Percentiles rank a stretch among this genome's conserved stretches.
These are phyloP conservation scores for Lachancea waltii DNA, from an alignment of 805 yeast genomes.

Conservation along the genomic window DNA sequence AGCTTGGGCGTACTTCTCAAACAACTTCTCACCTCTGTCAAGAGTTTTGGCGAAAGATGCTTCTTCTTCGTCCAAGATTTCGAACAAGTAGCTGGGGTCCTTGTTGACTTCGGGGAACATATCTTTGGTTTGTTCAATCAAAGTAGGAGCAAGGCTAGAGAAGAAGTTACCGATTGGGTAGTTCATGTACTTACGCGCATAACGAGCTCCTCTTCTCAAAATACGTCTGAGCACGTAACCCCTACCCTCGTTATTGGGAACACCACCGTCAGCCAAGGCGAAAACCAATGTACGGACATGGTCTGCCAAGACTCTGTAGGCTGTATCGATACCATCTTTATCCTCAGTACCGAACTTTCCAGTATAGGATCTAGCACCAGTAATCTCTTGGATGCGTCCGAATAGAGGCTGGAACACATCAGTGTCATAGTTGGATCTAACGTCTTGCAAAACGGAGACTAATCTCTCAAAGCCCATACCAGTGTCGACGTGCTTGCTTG, in stretches of 20 bases:
- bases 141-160: slow-evolving; percentile 85
- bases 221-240: slow-evolving; percentile 97
- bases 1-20: slow-evolving; percentile 83
- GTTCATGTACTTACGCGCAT: slow-evolving; percentile 91
- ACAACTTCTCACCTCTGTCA: slow-evolving; percentile 95
- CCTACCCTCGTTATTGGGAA: slow-evolving; percentile 98
- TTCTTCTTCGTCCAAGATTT: slow-evolving; percentile 94
- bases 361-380: slow-evolving; percentile 84
- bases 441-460: slow-evolving; percentile 89
- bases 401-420: slow-evolving; percentile 93
- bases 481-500: slow-evolving; percentile 94
- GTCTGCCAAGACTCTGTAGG: slow-evolving; percentile 96
- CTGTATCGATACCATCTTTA: slow-evolving; percentile 91
- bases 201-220: slow-evolving; percentile 95
- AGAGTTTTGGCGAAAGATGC: slow-evolving; percentile 89
- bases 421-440: slow-evolving; percentile 90
- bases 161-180: slow-evolving; percentile 94
- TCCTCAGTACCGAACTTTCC: slow-evolving; percentile 95
- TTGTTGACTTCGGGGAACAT: slow-evolving; percentile 87
- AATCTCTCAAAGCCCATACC: slow-evolving; percentile 99
- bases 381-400: slow-evolving; percentile 77
- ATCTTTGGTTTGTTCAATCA: slow-evolving; percentile 78
- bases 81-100: slow-evolving; percentile 69
- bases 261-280: slow-evolving; percentile 98
- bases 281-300: slow-evolving; percentile 96